Conservation (phyloP, 2,329 filamentous ascomycete genomes). For the Penicillium sp. region DNA sequence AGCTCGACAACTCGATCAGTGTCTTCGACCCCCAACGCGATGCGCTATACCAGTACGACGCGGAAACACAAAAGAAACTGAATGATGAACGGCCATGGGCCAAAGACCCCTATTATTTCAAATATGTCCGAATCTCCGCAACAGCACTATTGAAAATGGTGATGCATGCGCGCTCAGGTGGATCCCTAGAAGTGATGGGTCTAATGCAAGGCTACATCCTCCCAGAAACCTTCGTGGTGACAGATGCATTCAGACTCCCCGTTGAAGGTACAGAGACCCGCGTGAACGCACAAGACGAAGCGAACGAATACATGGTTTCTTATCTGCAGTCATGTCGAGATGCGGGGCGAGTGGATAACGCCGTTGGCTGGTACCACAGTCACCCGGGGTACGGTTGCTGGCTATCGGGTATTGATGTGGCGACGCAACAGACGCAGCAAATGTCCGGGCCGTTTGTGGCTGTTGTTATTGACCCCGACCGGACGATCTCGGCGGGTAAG, state of each 20-base stretch:
- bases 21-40: constrained; percentile 85
- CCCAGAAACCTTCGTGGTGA: constrained; percentile 81
- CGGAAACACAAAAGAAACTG: constrained; percentile 66
- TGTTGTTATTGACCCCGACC: constrained; percentile 93
- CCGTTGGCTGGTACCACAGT: constrained; percentile 96
- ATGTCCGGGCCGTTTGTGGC: constrained; percentile 91
- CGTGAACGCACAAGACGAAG: constrained; percentile 93
- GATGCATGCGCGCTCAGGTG: constrained; percentile 96
- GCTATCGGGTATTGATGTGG: constrained; percentile 94
- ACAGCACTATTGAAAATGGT: constrained; percentile 98
- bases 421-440: constrained; percentile 84
- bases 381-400: constrained; percentile 98
- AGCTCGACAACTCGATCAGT: constrained; percentile 82
- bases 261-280: constrained; percentile 98
- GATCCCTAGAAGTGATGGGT: constrained; percentile 92
- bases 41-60: constrained; percentile 84
- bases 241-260: constrained; percentile 87
- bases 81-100: constrained; percentile 71
- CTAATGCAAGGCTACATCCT: constrained; percentile 95
- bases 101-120: constrained; percentile 82
- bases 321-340: constrained; percentile 77
- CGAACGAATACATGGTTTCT: constrained; percentile 93
- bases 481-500: constrained; percentile 90
- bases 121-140: constrained; percentile 87
- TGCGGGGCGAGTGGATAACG: constrained; percentile 79